Base-by-base conservation (phyloP, 202 grass and related monocot genomes). In the Brachypodium distachyon region DNA sequence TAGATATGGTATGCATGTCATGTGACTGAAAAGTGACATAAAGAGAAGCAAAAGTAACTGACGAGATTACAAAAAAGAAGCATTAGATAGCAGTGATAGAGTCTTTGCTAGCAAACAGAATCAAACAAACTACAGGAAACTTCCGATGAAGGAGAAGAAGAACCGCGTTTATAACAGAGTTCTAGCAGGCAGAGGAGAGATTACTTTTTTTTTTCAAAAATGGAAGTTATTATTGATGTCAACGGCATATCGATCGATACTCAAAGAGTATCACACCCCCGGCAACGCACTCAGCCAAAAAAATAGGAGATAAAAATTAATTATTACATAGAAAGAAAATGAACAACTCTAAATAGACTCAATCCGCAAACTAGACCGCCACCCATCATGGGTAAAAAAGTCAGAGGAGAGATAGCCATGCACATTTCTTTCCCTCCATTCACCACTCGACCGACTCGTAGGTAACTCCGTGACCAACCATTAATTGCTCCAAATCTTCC, bases 1-100 rank as follows among this genome's bases (percentile, higher is more conserved):
- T 72, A 72, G 37, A 64, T 26, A 62, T 26, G 10, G 46, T 44
- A n/a, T 37, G 31, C 41, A 79, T 38, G 83, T 85, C 76, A 67
- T 79, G 49, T 79, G 67, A 67, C 50, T 43, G 17, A 58, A 79
- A 85, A 74, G 68, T 62, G 39, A 46, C 27, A 63, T 46, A 38
- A 78, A 84, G 19, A 41, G 58, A 72, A 53, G 36, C 44, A 58
- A 29, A 73, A 79, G 28, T 16, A 73, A 67, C 12, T 3, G 27
- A 38, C 40, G 21, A 7, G 21, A 73, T 79, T 73, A 74, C 38
- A 73, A 56, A 43, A 74, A 36, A 72, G 27, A 72, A 72, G 37
- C 38, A 73, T n/a, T 43, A 70, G 32, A 43, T 39, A 43, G 74
- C 44, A 47, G 48, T 57, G 56, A 85, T n/a, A n/a, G n/a, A n/a